These are phyloP conservation scores for Achaetomium macrosporum DNA, from an alignment of 2,329 filamentous ascomycete genomes.

Conservation along the genomic window DNA sequence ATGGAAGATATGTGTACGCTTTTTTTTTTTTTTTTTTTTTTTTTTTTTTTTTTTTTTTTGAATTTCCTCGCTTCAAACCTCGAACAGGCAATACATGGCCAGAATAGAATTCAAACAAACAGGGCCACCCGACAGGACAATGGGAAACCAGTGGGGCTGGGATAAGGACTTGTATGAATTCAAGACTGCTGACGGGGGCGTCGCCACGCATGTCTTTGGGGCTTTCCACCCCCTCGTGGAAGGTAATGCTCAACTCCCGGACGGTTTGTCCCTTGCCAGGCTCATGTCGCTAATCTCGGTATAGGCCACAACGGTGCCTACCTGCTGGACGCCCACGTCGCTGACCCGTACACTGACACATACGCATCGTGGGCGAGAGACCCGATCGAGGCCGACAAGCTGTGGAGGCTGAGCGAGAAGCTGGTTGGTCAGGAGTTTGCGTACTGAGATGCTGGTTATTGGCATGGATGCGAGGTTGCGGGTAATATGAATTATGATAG, in stretches of 20 bases:
- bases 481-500: too few relatives aligned
- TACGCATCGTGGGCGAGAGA: slow-evolving; percentile 23
- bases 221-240: slow-evolving; percentile 20
- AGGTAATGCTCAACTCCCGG: not conserved
- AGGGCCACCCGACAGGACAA: slow-evolving; percentile 8
- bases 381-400: slow-evolving; percentile 32
- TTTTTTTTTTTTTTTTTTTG: not conserved
- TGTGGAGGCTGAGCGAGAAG: slow-evolving; percentile 43
- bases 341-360: slow-evolving; percentile 14
- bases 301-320: slow-evolving; percentile 24
- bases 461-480: too few relatives aligned
- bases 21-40: not conserved
- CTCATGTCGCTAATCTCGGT: not conserved
- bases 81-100: not conserved
- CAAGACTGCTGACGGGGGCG: slow-evolving; percentile 18
- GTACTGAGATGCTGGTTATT: too few relatives aligned
- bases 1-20: not conserved
- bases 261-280: not conserved
- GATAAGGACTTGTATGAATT: slow-evolving; percentile 2
- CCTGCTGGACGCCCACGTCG: slow-evolving; percentile 21
- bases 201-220: slow-evolving; percentile 22
- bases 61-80: too few relatives aligned
- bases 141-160: slow-evolving; percentile 16
- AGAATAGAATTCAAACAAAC: too few relatives aligned
- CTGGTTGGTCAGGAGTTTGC: slow-evolving; percentile 38